Evolutionary conservation across 192 early-diverging fungal genomes (phyloP).

Genomic region (Phlyctochytrium bullatum): DNA sequence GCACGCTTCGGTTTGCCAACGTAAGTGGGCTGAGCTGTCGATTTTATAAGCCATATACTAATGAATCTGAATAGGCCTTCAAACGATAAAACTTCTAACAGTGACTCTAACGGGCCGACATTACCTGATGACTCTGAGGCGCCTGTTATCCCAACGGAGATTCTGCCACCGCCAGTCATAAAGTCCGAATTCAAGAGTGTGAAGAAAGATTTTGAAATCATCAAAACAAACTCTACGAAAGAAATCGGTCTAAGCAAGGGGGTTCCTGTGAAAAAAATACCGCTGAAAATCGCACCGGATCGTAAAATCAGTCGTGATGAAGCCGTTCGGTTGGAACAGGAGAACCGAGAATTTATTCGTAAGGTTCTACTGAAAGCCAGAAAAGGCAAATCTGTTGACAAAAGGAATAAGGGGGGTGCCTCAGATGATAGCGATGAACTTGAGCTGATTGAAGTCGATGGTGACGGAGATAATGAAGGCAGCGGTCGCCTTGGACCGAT

Average conservation of each 20-base stretch:
- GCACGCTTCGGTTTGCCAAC: not conserved
- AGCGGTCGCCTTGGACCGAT: not conserved
- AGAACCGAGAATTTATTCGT: too few species aligned
- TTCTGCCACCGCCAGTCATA: not conserved
- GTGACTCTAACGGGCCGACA: not conserved
- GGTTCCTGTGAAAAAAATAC: too few species aligned
- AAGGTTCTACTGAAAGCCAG: not conserved
- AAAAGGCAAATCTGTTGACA: not conserved
- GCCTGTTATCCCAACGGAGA: not conserved
- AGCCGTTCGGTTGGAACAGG: too few species aligned
- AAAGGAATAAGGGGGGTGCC: not conserved
- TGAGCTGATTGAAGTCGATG: not conserved
- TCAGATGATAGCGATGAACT: not conserved
- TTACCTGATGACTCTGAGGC: not conserved
- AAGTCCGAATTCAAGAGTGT: too few species aligned
- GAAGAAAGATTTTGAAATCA: too few species aligned
- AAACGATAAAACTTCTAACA: not conserved
- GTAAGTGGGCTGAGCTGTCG: not conserved
- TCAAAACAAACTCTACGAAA: too few species aligned
- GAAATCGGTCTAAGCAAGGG: too few species aligned
- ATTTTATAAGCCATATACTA: not conserved
- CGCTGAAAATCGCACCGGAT: too few species aligned
- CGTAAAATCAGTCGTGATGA: too few species aligned
- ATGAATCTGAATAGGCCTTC: not conserved
- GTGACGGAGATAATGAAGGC: not conserved